A percentile compares a stretch with the other conserved stretches of the same genome.
Conservation (phyloP, 805 yeast genomes). For the Lipomyces yamadae region DNA sequence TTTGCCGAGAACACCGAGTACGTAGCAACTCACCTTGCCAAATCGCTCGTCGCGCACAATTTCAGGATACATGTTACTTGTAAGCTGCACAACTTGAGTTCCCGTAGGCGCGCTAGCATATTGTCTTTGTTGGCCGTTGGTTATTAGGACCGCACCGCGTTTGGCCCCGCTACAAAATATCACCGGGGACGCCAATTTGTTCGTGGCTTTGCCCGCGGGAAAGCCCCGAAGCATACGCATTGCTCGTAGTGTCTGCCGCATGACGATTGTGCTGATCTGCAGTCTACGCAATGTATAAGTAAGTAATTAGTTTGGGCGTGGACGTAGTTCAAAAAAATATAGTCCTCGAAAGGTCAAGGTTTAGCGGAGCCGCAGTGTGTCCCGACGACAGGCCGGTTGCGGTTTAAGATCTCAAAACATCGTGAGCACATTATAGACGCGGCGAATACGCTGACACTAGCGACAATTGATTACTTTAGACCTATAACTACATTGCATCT, state of each 20-base stretch:
- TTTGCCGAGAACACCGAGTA: background rate
- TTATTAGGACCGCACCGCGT: background rate
- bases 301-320: too few relatives aligned
- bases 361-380: background rate
- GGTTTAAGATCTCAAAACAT: background rate
- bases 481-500: background rate
- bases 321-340: too few relatives aligned
- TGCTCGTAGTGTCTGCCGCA: background rate
- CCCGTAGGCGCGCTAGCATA: background rate
- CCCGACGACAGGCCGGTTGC: background rate
- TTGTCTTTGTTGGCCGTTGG: background rate
- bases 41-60: conserved; percentile 37
- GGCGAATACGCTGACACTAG: background rate
- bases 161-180: background rate
- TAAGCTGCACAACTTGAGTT: conserved; percentile 29
- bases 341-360: background rate
- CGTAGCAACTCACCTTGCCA: conserved; percentile 17
- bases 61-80: conserved; percentile 40
- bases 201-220: background rate
- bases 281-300: background rate
- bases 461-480: background rate
- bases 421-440: background rate
- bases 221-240: background rate
- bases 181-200: background rate
- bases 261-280: background rate